phyloP scores from a whole-genome alignment of 306 rosid genomes.

The Citrullus mucosospermus region DNA sequence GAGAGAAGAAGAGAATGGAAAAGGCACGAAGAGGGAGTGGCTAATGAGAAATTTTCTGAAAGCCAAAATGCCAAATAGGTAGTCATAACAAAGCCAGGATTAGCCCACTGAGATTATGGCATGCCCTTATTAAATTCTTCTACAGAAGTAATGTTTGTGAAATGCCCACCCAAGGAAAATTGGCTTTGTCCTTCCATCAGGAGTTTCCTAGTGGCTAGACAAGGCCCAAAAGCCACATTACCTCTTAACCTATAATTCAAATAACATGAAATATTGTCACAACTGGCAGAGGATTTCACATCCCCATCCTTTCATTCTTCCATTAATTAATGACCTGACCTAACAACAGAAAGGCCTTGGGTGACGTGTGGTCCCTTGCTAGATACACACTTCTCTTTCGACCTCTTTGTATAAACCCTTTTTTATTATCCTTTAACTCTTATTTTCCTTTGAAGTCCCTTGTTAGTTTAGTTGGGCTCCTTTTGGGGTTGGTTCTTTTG shows the following conservation, averaged over 20 bases:
- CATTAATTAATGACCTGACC: background rate
- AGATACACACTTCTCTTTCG: too few relatives aligned
- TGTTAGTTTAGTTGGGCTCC: too few relatives aligned
- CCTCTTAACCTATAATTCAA: background rate
- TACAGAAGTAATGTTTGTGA: background rate
- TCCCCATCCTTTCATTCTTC: background rate
- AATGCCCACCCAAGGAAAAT: background rate
- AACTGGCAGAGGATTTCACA: background rate
- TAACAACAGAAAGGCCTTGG: too few relatives aligned
- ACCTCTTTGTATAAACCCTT: too few relatives aligned
- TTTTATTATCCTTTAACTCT: too few relatives aligned
- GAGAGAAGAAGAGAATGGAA: background rate
- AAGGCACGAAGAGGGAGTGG: background rate
- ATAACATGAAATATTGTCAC: background rate
- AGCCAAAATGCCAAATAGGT: background rate
- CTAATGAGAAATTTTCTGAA: background rate
- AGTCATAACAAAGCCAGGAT: background rate
- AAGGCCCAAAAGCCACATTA: background rate
- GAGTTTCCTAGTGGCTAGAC: background rate
- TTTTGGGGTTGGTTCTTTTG: too few relatives aligned
- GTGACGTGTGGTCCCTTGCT: too few relatives aligned
- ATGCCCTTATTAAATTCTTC: background rate
- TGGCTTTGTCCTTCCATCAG: background rate
- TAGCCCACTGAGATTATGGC: background rate
- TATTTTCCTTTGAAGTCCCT: too few relatives aligned